Evolutionary conservation across 1,284 basidiomycete genomes (phyloP), one percentile per base, ranked within the genome.

Genomic region (Phaffia rhodozyma): DNA sequence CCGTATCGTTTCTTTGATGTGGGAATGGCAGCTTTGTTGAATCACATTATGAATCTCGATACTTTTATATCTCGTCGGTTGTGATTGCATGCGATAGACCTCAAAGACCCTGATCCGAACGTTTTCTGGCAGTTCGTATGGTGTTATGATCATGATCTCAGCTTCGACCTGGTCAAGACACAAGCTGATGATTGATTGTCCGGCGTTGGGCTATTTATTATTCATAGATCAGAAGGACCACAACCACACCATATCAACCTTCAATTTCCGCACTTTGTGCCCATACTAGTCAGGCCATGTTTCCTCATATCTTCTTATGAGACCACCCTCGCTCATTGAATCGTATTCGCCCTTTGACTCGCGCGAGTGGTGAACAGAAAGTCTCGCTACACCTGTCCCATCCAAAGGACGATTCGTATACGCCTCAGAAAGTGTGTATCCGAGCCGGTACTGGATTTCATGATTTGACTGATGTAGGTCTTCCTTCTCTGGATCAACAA

Each of bases 241-340:
- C 96, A 97, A 72, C 96, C 96, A 1, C 96, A 99, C 76, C 86
- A 87, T 66, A 90, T 98, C 71, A 94, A 91, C 5, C 81, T 97
- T 62, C 89, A 94, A 72, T 98, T 99, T 73, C 85, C 91, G 11
- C 84, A 86, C 62, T 89, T 92, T 72, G 87, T 96, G 23, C 84
- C 86, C 9, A 84, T 99, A 32, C 89, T 93, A 75, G 92, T 91
- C 62, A 43, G 38, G 38, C 38, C 52, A 78, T 71, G 18, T 51
- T 60, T 47, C 61, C 18, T 27, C 52, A 32, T 60, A 29, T 23
- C 25, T 25, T 38, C 48, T 49, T 21, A 48, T 32, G 6, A 9
- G 20, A 38, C 51, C 50, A 49, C 5, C 47, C n/a, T 61, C 23
- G 32, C 43, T 54, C 34, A 60, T 38, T 32, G 47, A 21, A 25